Evolutionary conservation across 225 moss, liverwort and hornwort species (phyloP).

Genomic region (Pseudoscleropodium purum): DNA sequence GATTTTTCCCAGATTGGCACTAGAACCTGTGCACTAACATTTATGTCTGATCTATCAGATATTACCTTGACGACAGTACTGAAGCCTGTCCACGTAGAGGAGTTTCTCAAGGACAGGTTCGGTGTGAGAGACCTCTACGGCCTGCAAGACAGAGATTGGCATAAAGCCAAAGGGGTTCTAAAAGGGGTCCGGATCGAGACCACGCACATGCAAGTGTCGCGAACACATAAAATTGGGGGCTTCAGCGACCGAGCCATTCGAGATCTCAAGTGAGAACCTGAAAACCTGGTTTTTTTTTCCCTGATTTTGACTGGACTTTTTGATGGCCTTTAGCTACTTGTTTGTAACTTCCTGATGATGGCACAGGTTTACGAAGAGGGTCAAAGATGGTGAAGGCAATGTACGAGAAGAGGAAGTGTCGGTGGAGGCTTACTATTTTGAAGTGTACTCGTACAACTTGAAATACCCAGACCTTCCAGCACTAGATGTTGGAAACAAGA

Average conservation of each 20-base stretch:
- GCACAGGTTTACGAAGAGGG: constrained; percentile 32
- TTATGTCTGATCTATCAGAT: constrained; percentile 26
- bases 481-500: constrained; percentile 41
- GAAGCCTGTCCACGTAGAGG: constrained; percentile 49
- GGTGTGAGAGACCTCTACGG: constrained; percentile 28
- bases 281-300: not conserved
- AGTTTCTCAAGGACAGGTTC: constrained; percentile 50
- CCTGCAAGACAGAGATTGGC: constrained; percentile 52
- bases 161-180: constrained; percentile 54
- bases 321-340: not conserved
- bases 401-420: constrained; percentile 28
- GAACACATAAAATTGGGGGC: constrained; percentile 60
- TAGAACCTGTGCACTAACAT: not conserved
- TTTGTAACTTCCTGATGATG: not conserved
- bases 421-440: constrained; percentile 38
- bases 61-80: constrained; percentile 77
- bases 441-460: constrained; percentile 30
- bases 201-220: constrained; percentile 31
- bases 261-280: constrained; percentile 32
- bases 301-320: not conserved
- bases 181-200: constrained; percentile 69
- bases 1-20: not conserved
- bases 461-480: constrained; percentile 45
- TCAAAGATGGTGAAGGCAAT: constrained; percentile 27
- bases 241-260: constrained; percentile 51